Evolutionary conservation across 495 filamentous ascomycete species (phyloP).

Genomic region (Podospora pseudocomata): DNA sequence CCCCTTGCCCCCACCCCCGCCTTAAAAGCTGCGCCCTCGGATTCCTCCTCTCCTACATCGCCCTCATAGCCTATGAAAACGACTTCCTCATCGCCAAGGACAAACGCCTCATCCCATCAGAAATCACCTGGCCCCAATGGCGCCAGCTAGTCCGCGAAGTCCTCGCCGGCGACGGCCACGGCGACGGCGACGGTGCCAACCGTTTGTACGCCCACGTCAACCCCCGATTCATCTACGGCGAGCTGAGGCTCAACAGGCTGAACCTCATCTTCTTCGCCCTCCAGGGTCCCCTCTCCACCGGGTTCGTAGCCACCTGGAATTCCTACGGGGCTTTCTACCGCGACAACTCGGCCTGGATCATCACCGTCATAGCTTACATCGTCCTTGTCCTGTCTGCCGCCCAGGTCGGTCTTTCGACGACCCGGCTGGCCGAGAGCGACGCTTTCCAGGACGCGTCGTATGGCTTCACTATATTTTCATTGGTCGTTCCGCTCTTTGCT

Average conservation of each 20-base stretch:
- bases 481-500: too few species aligned
- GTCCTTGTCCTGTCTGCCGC: too few species aligned
- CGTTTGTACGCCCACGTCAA: constrained; percentile 24
- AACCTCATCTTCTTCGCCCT: constrained; percentile 33
- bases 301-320: too few species aligned
- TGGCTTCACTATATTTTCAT: too few species aligned
- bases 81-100: constrained; percentile 39
- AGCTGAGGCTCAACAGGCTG: constrained; percentile 43
- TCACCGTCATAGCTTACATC: too few species aligned
- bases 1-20: neutral
- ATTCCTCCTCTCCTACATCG: constrained; percentile 38
- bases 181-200: neutral
- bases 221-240: constrained; percentile 44
- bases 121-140: constrained; percentile 24
- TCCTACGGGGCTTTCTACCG: too few species aligned
- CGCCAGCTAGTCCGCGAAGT: neutral
- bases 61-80: constrained; percentile 35
- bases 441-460: too few species aligned
- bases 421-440: too few species aligned
- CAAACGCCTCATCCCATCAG: constrained; percentile 32
- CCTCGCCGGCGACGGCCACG: neutral
- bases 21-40: constrained; percentile 27
- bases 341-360: too few species aligned
- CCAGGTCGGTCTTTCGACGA: too few species aligned
- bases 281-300: constrained; percentile 8